Evolutionary conservation across 225 moss, liverwort and hornwort species (phyloP), one percentile per base, ranked within the genome.

Genomic region (Marchantia paleacea): DNA sequence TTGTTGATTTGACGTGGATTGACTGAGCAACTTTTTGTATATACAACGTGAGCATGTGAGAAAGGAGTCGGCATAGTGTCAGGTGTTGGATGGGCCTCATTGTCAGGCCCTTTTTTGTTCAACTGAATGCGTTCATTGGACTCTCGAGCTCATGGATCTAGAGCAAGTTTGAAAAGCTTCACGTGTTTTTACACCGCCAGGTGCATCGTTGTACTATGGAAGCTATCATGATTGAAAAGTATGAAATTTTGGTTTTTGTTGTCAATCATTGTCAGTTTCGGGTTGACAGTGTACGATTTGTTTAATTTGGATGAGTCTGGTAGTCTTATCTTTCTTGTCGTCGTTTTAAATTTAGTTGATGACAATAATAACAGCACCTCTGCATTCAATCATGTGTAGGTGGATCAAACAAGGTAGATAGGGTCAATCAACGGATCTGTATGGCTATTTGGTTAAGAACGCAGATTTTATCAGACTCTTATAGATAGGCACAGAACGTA

Each of bases 31-130:
- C 67, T 73, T 52, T 67, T 19, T 83, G 73, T 73, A 54, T 30
- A 78, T 75, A 72, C 52, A 79, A 81, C 83, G 83, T 86, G 81
- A 81, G 83, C 55, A 83, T 47, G 20, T 76, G 20, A 55, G 76
- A 20, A 72, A 61, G 18, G 54, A 60, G 51, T 48, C 29, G 52
- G 76, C 63, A 55, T 52, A 75, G 61, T 62, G 61, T 52, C 51
- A 22, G 25, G 24, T 55, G 25, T 68, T 57, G 73, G 74, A 55
- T 55, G 58, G 57, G 58, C 55, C 30, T 75, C 72, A 49, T 70
- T 48, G 16, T 58, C 8, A 50, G 51, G 24, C 50, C 50, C 72
- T n/a, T 18, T 51, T 72, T 52, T 53, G 25, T 54, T 52, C 52
- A 54, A 54, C 25, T 25, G 22, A 25, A 54, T 24, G 47, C 8